Base-by-base conservation (phyloP, 305 asterid genomes). In the Fraxinus sp. region DNA sequence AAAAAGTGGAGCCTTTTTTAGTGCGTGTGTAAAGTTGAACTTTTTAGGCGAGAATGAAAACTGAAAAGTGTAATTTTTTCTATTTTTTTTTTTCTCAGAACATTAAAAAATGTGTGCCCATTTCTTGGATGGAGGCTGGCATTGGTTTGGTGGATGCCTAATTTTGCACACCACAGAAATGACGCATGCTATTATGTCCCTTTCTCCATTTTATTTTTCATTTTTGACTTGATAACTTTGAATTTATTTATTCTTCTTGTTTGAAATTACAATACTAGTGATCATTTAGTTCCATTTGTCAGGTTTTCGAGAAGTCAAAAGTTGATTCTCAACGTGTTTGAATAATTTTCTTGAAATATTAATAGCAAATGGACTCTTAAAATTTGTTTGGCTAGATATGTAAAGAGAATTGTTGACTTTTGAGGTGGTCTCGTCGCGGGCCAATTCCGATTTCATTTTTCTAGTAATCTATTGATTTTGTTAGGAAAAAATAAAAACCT, bases 11-110 rank as follows among this genome's bases (percentile, higher is more conserved):
- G 81, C 66, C 89, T 86, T 91, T 86, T 88, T 84, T 66, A 87
- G 93, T 92, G 97, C 91, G 82, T 79, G 81, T 72, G 86, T 85
- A 87, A 91, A 92, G 74, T 85, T 14, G 81, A 83, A 84, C 90
- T 83, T 89, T 90, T 89, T 87, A 81, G 87, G 86, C 87, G 16
- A 78, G 76, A 62, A 30, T 77, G 80, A 73, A 79, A 37, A 20
- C 78, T 76, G 62, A 24, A 84, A 88, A 81, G 83, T 81, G 81
- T 82, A 62, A 73, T 86, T 18, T 81, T 55, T 57, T 10, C 5
- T 6, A 18, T 1, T 13, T 70, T 46, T 71, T 66, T 7, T 33
- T 78, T 79, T 72, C 79, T 73, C 37, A 75, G 57, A 39, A 55
- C 75, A 44, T 37, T 44, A 78, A 79, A 81, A 81, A 86, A 83